Evolutionary conservation across 116 monocot species (phyloP), one percentile per base, ranked within the genome.

Genomic region (Zostera marina): DNA sequence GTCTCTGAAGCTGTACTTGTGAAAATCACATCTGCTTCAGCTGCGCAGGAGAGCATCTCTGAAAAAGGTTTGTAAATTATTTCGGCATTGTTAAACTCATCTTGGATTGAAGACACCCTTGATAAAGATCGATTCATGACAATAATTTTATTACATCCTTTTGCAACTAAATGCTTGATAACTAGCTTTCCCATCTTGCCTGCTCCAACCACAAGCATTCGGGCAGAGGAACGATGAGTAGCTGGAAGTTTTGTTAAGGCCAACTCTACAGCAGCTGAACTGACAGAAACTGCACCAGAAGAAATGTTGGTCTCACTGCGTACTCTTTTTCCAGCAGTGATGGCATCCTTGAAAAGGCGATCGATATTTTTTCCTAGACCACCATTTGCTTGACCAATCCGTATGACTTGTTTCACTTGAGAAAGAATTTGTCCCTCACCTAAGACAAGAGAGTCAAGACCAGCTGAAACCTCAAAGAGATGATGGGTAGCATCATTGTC

Each of bases 101-200:
- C 77, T 9, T 76, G 74, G 6, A 98, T 76, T 17, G 86, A 83
- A 58, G 74, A 66, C 21, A 98, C 86, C 66, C 66, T 90, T 65
- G 80, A 82, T 19, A 41, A 46, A 10, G 98, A 90, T 10, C 90
- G 74, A 44, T 98, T 98, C 19, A 81, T 86, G 56, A 90, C 98
- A 14, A 86, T 77, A 8, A 98, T 71, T 22, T 63, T 73, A 54
- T 73, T 83, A 72, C 82, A 98, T 43, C 98, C 98, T 71, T 90
- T 98, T 9, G 98, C 75, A 38, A 73, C 78, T 32, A 98, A 69
- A 68, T 98, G 98, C 47, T 98, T 98, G 54, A 98, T 82, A 21
- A 98, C 90, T 42, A 98, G 82, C 54, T 80, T 98, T 19, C 98
- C 98, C 98, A 98, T 98, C 73, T 98, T 98, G 47, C 98, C 98